Evolutionary conservation across 2,329 filamentous ascomycete species (phyloP), one percentile per base, ranked within the genome.

Genomic region (Setomelanomma holmii): DNA sequence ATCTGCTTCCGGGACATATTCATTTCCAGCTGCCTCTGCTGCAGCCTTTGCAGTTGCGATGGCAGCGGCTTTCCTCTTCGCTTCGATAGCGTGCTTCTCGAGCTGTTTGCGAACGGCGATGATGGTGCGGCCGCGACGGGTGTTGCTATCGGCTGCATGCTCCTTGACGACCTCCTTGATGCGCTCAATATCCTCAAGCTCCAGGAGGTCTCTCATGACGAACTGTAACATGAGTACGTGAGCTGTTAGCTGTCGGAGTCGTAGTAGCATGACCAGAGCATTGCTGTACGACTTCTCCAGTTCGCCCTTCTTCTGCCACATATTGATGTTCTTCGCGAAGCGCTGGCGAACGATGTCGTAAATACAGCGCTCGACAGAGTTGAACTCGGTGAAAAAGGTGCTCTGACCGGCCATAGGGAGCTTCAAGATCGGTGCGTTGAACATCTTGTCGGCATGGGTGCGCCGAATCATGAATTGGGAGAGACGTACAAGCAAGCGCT

Each of bases 391-490:
- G 55, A 63, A 68, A 4, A 78, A 59, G 0, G 78, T 78, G 1
- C 62, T 64, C 45, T 82, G 75, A 6, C 71, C 71, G 0, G 84
- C 79, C 12, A 71, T 67, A 0, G 84, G 85, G 0, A 87, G 73
- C 7, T 78, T 80, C 14, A 87, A 64, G 1, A 88, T 80, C 0
- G 82, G 80, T 0, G 77, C 71, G 1, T 78, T 76, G 53, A 87
- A 82, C 14, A 87, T 73, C 8, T 58, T 49, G 34, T 84, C 82
- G 1, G 70, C 68, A 65, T 86, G 83, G 0, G 83, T 86, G 5
- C 83, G 76, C 4, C 84, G 76, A 14, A 84, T 76, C 79, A 86
- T 83, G 46, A 83, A 78, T 51, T 71, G 75, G 1, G 67, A 61
- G 0, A 80, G 65, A 4, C 76, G 72, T 1, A 70, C 66, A 1